These are phyloP conservation scores for Rhynchosporium secalis DNA, from an alignment of 2,329 filamentous ascomycete species.

Conservation along the genomic window DNA sequence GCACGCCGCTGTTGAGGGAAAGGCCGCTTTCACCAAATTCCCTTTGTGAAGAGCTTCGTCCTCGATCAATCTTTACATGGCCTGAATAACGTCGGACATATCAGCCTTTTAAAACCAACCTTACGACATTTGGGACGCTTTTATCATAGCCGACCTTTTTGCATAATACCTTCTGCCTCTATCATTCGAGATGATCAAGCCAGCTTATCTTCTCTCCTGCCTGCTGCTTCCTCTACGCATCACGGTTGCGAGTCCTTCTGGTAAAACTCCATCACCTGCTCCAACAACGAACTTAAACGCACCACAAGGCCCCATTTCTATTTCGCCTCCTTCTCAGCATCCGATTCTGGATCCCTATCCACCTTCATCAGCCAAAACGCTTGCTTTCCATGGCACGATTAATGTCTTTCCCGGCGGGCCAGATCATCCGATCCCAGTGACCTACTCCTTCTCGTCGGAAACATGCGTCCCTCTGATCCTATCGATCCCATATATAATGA, in stretches of 20 bases:
- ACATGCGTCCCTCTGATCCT: constrained; percentile 2
- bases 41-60: neutral
- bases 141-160: too few species aligned
- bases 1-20: too few species aligned
- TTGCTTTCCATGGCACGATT: constrained; percentile 11
- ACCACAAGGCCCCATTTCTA: neutral
- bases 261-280: neutral
- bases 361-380: neutral
- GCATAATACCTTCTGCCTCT: neutral
- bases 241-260: neutral
- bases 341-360: constrained; percentile 3
- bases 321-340: constrained; percentile 14
- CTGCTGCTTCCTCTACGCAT: neutral
- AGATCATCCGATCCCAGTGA: constrained; percentile 9
- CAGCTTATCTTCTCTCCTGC: neutral
- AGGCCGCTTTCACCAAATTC: neutral
- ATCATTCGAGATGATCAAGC: neutral
- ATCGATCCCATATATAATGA: constrained; percentile 8
- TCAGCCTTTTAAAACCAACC: too few species aligned
- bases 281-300: constrained; percentile 1
- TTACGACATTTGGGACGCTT: too few species aligned
- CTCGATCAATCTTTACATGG: neutral
- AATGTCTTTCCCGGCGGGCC: neutral
- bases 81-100: neutral
- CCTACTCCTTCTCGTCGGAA: constrained; percentile 9